Percentiles rank a stretch among this genome's conserved stretches.
phyloP scores from a whole-genome alignment of 345 rosid genomes.

The Gossypium bickii region DNA sequence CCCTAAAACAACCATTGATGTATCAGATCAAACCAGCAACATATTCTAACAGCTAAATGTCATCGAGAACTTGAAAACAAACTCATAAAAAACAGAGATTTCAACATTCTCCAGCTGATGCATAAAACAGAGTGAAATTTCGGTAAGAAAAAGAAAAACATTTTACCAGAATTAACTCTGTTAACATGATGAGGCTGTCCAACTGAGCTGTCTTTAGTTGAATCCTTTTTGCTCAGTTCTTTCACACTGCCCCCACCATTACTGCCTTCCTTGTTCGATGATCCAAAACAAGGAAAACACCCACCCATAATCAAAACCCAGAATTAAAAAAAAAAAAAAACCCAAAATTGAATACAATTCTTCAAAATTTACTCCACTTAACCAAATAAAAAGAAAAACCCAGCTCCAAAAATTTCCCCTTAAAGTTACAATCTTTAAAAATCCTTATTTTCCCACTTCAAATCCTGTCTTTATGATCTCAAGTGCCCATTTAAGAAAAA shows the following conservation, averaged over 20 bases:
- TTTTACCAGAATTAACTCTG: slow-evolving; percentile 65
- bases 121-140: slow-evolving; percentile 6
- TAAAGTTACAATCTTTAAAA: slow-evolving; percentile 8
- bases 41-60: slow-evolving; percentile 17
- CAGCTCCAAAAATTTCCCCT: slow-evolving; percentile 19
- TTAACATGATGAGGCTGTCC: slow-evolving; percentile 61
- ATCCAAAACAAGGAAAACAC: slow-evolving; percentile 97
- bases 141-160: neutral
- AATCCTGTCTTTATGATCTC: slow-evolving; percentile 34
- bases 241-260: slow-evolving; percentile 34
- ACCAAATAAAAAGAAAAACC: slow-evolving; percentile 13
- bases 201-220: slow-evolving; percentile 67
- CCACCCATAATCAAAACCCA: slow-evolving; percentile 66
- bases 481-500: slow-evolving; percentile 40
- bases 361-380: slow-evolving; percentile 16
- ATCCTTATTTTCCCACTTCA: slow-evolving; percentile 19
- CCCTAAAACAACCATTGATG: slow-evolving; percentile 13
- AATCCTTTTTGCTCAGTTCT: slow-evolving; percentile 70
- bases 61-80: slow-evolving; percentile 25
- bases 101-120: slow-evolving; percentile 29
- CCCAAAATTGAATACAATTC: slow-evolving; percentile 21
- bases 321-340: slow-evolving; percentile 20
- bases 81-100: slow-evolving; percentile 27
- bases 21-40: slow-evolving; percentile 39
- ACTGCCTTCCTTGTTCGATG: slow-evolving; percentile 63